A percentile compares a stretch with the other conserved stretches of the same genome.
phyloP scores from a whole-genome alignment of 306 rosid genomes.

The Lathyrus tuberosus region DNA sequence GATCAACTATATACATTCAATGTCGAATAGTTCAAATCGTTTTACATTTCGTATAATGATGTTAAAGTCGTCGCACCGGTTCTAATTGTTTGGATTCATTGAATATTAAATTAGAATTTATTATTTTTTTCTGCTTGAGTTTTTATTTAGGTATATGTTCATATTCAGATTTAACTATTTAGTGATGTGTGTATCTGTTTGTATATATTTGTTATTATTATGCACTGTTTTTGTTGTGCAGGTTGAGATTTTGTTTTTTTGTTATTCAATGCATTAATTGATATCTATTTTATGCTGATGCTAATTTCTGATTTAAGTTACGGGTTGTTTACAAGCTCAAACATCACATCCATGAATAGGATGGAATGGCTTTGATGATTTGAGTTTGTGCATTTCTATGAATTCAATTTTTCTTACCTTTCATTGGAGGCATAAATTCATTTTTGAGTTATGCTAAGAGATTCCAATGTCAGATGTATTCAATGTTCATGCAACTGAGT shows the following conservation, averaged over 20 bases:
- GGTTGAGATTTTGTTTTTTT: neutral
- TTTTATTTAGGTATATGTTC: neutral
- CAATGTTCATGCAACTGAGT: too few species aligned
- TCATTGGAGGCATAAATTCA: too few species aligned
- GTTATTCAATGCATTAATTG: slow-evolving; percentile 1
- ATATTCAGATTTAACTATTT: neutral
- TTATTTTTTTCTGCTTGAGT: neutral
- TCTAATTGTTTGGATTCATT: neutral
- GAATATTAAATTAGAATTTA: slow-evolving; percentile 5
- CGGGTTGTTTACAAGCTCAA: slow-evolving; percentile 14
- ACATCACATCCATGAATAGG: neutral
- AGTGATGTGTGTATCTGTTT: neutral
- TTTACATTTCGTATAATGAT: neutral
- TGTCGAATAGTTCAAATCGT: slow-evolving; percentile 16
- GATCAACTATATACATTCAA: too few species aligned
- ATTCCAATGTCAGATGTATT: too few species aligned
- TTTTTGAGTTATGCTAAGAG: too few species aligned
- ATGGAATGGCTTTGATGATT: too few species aligned
- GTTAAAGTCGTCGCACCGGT: neutral
- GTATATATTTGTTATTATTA: too few species aligned
- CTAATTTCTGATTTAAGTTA: neutral
- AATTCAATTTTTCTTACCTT: too few species aligned
- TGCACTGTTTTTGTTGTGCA: neutral
- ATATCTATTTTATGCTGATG: neutral
- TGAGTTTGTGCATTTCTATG: too few species aligned